phyloP scores from a whole-genome alignment of 371 early-diverging fungal genomes.

The Neoconidiobolus thromboides region DNA sequence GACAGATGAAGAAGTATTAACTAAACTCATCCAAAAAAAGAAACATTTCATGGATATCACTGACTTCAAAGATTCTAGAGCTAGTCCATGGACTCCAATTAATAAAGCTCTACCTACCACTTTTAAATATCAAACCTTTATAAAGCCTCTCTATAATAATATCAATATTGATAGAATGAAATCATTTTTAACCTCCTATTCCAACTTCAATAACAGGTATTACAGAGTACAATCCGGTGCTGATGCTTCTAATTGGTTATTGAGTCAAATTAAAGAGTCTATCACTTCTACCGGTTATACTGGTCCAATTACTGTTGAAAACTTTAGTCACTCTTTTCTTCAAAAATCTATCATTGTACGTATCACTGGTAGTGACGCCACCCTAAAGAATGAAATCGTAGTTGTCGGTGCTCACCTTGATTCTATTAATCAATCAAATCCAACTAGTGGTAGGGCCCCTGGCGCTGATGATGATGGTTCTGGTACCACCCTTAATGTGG shows the following conservation, averaged over 20 bases:
- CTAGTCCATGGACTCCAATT: no score
- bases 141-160: no score
- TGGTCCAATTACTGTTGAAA: constrained; percentile 40
- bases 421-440: constrained; percentile 68
- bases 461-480: constrained; percentile 81
- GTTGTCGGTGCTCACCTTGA: constrained; percentile 85
- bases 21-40: no score
- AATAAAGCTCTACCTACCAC: no score
- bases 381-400: constrained; percentile 37
- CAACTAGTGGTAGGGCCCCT: constrained; percentile 56
- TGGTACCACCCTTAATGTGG: constrained; percentile 73
- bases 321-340: constrained; percentile 51
- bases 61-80: no score
- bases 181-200: constrained; percentile 39
- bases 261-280: constrained; percentile 28
- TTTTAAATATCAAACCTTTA: no score
- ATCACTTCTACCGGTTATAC: constrained; percentile 15
- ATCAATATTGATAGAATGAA: constrained; percentile 20
- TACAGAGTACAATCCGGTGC: constrained; percentile 57
- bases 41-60: no score
- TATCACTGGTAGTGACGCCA: constrained; percentile 33
- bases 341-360: constrained; percentile 45
- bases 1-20: no score
- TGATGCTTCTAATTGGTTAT: constrained; percentile 58
- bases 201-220: constrained; percentile 72